phyloP scores from a whole-genome alignment of 78 protist genomes.

The Blattamonas nauphoetae region DNA sequence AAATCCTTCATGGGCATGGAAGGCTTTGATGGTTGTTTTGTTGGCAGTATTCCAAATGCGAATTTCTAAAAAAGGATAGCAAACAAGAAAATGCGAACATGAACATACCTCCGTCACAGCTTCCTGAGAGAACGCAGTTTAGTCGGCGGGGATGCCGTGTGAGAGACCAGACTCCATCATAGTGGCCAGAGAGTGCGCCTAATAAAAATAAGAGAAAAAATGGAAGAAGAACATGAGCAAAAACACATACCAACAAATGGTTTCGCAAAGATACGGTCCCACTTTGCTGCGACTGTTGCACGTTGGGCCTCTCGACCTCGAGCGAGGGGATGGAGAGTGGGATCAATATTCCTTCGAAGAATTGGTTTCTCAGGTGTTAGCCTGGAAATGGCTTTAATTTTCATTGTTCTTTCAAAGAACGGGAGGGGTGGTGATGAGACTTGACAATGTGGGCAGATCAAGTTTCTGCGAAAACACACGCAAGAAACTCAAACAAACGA shows the following conservation, averaged over 20 bases:
- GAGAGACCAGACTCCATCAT: conserved; percentile 9
- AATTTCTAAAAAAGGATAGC: not conserved
- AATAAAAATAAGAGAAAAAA: too few species aligned
- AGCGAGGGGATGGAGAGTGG: conserved; percentile 14
- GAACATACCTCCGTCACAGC: conserved; percentile 24
- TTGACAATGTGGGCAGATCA: too few species aligned
- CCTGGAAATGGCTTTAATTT: conserved; percentile 15
- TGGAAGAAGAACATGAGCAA: too few species aligned
- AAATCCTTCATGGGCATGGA: conserved; percentile 11
- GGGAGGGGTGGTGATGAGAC: too few species aligned
- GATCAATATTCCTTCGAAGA: not conserved
- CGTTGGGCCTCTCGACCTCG: conserved; percentile 21
- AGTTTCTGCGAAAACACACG: too few species aligned
- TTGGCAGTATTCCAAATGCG: conserved; percentile 12
- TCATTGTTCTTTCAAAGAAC: conserved; percentile 14
- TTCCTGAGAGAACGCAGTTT: not conserved
- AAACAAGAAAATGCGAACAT: not conserved
- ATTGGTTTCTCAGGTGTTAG: not conserved
- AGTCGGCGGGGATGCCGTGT: not conserved
- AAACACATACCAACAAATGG: conserved; percentile 21
- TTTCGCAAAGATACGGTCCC: conserved; percentile 17
- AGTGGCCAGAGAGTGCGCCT: not conserved
- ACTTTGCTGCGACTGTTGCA: conserved; percentile 12
- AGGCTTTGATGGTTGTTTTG: not conserved
- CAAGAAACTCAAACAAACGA: too few species aligned